These are phyloP conservation scores for Paraphoma chrysanthemicola DNA, from an alignment of 2,329 filamentous ascomycete species.

Conservation along the genomic window DNA sequence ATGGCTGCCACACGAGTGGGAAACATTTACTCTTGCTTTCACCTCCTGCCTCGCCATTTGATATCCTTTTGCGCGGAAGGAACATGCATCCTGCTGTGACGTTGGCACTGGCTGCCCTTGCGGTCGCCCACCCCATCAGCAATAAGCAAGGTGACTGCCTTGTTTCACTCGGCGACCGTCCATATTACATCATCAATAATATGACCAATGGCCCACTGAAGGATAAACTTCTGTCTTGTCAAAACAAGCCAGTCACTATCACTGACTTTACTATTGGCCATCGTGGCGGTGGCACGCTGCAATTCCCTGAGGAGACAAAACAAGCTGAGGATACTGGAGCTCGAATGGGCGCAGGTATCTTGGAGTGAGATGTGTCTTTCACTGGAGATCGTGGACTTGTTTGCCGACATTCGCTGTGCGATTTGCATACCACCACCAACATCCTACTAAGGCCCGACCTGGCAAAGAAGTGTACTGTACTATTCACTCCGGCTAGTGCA, in stretches of 20 bases:
- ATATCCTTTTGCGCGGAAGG: background rate
- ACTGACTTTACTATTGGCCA: slow-evolving; percentile 68
- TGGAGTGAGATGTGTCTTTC: slow-evolving; percentile 73
- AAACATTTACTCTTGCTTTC: background rate
- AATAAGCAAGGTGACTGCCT: slow-evolving; percentile 8
- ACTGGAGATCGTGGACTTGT: slow-evolving; percentile 71
- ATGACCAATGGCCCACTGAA: slow-evolving; percentile 69
- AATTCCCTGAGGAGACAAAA: slow-evolving; percentile 69
- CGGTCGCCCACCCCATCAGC: background rate
- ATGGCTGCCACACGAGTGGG: background rate
- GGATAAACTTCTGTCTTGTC: slow-evolving; percentile 65
- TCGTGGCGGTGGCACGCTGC: slow-evolving; percentile 64
- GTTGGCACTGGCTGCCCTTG: background rate
- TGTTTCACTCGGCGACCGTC: slow-evolving; percentile 68
- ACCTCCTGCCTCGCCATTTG: background rate
- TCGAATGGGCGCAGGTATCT: slow-evolving; percentile 71
- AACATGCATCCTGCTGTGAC: background rate
- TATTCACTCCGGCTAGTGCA: slow-evolving; percentile 63
- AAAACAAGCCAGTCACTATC: slow-evolving; percentile 60
- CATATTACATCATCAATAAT: slow-evolving; percentile 68
- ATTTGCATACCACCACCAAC: slow-evolving; percentile 73
- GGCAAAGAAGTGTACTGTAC: slow-evolving; percentile 67
- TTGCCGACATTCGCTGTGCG: slow-evolving; percentile 72
- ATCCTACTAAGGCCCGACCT: slow-evolving; percentile 68
- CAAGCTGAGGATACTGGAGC: slow-evolving; percentile 67